Evolutionary conservation across 2,329 filamentous ascomycete genomes (phyloP), one percentile per base, ranked within the genome.

Genomic region (Dothistroma septosporum): DNA sequence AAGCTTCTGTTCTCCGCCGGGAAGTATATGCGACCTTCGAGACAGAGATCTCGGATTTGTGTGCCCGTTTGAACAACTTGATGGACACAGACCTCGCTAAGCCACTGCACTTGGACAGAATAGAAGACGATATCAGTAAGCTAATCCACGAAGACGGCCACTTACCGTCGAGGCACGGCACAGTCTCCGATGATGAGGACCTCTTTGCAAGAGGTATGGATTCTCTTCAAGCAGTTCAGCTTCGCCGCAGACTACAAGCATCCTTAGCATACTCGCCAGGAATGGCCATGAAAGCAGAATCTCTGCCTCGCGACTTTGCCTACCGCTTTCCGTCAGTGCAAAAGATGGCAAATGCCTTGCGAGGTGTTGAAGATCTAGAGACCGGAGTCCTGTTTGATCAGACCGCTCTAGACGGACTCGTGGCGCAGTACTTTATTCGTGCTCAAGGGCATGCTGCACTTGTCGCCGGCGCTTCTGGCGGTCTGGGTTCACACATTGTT

Each of bases 381-480:
- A 14, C 5, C 50, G 31, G 4, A 7, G 28, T 14, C 32, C 8
- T 32, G 50, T 28, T 53, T 22, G 22, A 55, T 32, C 32, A 55
- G n/a, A 14, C 21, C 12, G 53, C 19, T 4, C n/a, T 14, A 16
- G 53, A 55, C 12, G 8, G 19, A 8, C 14, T n/a, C 16, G 16
- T 22, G 44, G 21, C 44, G 44, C 14, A 22, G 16, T 47, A 47
- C 21, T 47, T 16, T 7, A 47, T 8, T 8, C 6, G 44, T 16
- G 8, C 7, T n/a, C 6, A 8, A n/a, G 44, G 8, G 44, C 57
- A 72, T 16, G 53, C 75, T 12, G 75, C 74, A 1, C 57, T 72
- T 16, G 53, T 75, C 14, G 75, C 74, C 1, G 73, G 74, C 1
- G 69, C 67, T 0, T 75, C 74, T 4, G 74, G 74, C 7, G 67